Evolutionary conservation across 1,284 basidiomycete genomes (phyloP).

Genomic region (Ceratobasidium sp.): DNA sequence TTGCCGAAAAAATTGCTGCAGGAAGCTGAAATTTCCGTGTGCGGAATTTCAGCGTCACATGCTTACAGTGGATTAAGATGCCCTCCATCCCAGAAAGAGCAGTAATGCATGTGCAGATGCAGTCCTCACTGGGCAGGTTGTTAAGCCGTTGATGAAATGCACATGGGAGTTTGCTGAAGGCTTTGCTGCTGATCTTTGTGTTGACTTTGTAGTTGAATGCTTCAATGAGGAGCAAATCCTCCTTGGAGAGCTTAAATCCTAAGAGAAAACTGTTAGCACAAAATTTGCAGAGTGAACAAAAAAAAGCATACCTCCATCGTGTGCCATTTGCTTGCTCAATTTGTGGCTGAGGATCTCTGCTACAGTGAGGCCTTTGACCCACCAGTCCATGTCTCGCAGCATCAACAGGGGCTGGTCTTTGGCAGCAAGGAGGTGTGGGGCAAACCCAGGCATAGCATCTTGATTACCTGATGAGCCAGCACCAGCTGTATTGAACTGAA

Average conservation of each 20-base stretch:
- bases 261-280: not conserved
- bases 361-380: not conserved
- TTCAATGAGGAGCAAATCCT: not conserved
- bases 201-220: conserved; percentile 46
- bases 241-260: not conserved
- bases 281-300: not conserved
- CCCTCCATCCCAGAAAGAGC: not conserved
- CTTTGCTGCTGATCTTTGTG: conserved; percentile 26
- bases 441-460: not conserved
- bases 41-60: too few species aligned
- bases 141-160: conserved; percentile 18
- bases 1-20: too few species aligned
- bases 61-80: too few species aligned
- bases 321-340: not conserved
- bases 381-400: not conserved
- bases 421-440: not conserved
- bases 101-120: not conserved
- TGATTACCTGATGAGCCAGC: conserved; percentile 1
- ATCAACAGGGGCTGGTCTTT: not conserved
- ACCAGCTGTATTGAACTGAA: not conserved
- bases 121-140: not conserved
- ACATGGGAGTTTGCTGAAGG: conserved; percentile 21
- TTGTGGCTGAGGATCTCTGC: not conserved
- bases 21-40: too few species aligned
- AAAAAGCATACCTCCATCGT: not conserved